Percentiles rank a stretch among this genome's conserved stretches.
Conservation (phyloP, 257 asterid species). For the Penstemon barbatus region DNA sequence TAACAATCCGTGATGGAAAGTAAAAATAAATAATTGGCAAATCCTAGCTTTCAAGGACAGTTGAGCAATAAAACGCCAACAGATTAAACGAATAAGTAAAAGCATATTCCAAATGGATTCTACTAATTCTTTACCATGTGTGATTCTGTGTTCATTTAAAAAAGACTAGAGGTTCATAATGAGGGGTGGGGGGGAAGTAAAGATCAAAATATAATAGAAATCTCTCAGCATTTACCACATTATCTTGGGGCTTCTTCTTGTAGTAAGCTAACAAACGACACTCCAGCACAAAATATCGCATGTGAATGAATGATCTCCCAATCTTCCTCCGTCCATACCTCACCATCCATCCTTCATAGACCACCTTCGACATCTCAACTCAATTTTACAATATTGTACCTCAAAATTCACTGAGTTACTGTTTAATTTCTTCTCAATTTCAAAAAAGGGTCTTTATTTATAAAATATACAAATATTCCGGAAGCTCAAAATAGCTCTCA, state of each 20-base stretch:
- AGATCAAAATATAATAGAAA: background rate
- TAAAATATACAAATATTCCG: too few relatives aligned
- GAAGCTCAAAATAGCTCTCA: too few relatives aligned
- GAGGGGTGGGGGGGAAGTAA: background rate
- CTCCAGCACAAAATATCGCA: conserved; percentile 89
- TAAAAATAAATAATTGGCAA: conserved; percentile 12
- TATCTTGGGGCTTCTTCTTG: conserved; percentile 84
- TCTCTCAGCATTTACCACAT: conserved; percentile 47
- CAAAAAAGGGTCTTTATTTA: background rate
- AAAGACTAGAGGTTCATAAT: conserved; percentile 7
- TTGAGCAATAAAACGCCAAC: background rate
- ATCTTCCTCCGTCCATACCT: conserved; percentile 90
- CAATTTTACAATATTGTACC: conserved; percentile 12
- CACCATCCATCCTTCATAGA: conserved; percentile 97
- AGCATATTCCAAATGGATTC: conserved; percentile 3
- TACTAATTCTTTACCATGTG: background rate
- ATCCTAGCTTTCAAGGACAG: conserved; percentile 12
- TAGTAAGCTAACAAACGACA: conserved; percentile 74
- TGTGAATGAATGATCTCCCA: conserved; percentile 81
- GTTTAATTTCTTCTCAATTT: conserved; percentile 3
- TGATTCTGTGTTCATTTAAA: background rate
- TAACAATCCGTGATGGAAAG: conserved; percentile 16
- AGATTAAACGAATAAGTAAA: conserved; percentile 2
- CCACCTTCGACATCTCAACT: conserved; percentile 67
- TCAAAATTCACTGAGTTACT: conserved; percentile 22